Evolutionary conservation across 1,284 basidiomycete genomes (phyloP), one percentile per base, ranked within the genome.

Genomic region (Microbotryum scabiosae): DNA sequence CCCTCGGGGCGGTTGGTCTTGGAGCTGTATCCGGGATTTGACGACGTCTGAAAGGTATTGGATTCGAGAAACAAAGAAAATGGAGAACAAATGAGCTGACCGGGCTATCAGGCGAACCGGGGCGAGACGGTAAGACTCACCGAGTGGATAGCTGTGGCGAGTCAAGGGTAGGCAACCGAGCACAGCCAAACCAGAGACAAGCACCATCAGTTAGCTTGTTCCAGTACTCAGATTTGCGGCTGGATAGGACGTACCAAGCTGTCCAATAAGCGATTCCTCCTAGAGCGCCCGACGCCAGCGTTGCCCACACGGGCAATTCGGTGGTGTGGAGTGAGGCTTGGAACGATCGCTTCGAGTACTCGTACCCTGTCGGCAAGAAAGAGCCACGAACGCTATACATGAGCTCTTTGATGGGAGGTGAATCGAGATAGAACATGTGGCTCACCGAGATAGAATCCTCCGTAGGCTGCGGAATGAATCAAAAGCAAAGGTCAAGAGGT

Each of bases 181-280:
- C 14, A n/a, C 16, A 9, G 55, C 45, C 26, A 21, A 6, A 10
- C 16, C 26, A 30, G 5, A 21, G 2, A 9, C 23, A 14, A 30
- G 30, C 36, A 18, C 14, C 36, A 41, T 18, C 36, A 41, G 12
- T 41, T 4, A 41, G 36, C 36, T 16, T 41, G 36, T 41, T 41
- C 36, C 36, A 41, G 36, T 18, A 41, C 36, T 18, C 14, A 16
- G 14, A 18, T 4, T 18, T 12, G 25, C 28, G 20, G 57, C n/a
- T 28, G 10, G 7, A 23, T 54, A 86, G 85, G 86, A 90, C 93
- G 74, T 96, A 97, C 72, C 86, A 93, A 3, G 89, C 82, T 4
- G 96, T 80, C 94, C 94, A 98, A 74, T 98, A 97, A 1, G 85
- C 84, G 52, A 92, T 83, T 0, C 94, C 94, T 49, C 93, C 94